phyloP scores from a whole-genome alignment of 768 basidiomycete species.

The Sarcomyxa edulis region DNA sequence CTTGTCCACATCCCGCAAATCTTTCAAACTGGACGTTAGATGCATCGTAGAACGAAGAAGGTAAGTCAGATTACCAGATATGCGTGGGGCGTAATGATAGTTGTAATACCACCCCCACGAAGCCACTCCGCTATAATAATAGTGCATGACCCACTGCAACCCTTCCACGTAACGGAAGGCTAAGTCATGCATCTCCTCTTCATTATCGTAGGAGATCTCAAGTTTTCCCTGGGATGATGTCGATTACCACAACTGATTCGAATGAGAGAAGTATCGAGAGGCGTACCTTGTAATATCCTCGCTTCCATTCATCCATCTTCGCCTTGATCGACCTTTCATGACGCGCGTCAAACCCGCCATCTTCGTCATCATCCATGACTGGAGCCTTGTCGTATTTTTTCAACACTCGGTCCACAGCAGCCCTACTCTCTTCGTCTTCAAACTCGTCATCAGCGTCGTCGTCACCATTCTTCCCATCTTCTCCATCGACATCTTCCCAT shows the following conservation, averaged over 20 bases:
- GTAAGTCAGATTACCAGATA: slow-evolving; percentile 62
- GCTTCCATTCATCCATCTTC: slow-evolving; percentile 93
- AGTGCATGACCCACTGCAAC: slow-evolving; percentile 98
- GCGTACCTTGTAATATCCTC: slow-evolving; percentile 80
- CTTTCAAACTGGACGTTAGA: slow-evolving; percentile 17
- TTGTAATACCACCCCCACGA: slow-evolving; percentile 99
- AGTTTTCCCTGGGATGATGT: slow-evolving; percentile 65
- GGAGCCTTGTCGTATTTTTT: slow-evolving; percentile 86
- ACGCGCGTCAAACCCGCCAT: slow-evolving; percentile 73
- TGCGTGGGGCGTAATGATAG: slow-evolving; percentile 96
- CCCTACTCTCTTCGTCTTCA: slow-evolving; percentile 65
- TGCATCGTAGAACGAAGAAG: slow-evolving; percentile 3
- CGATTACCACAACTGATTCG: not conserved
- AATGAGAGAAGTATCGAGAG: not conserved
- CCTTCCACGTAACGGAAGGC: slow-evolving; percentile 86
- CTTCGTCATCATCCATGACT: slow-evolving; percentile 64
- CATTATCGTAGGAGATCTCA: slow-evolving; percentile 69
- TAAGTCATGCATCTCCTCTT: slow-evolving; percentile 63
- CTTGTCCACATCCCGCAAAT: slow-evolving; percentile 64
- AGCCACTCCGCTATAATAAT: slow-evolving; percentile 95
- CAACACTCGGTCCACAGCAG: slow-evolving; percentile 78
- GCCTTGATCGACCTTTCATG: slow-evolving; percentile 67
- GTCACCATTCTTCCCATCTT: slow-evolving; percentile 46
- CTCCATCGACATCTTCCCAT: slow-evolving; percentile 27
- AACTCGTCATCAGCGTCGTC: slow-evolving; percentile 47